phyloP scores from a whole-genome alignment of 495 filamentous ascomycete genomes.

The Annulohypoxylon nitens region DNA sequence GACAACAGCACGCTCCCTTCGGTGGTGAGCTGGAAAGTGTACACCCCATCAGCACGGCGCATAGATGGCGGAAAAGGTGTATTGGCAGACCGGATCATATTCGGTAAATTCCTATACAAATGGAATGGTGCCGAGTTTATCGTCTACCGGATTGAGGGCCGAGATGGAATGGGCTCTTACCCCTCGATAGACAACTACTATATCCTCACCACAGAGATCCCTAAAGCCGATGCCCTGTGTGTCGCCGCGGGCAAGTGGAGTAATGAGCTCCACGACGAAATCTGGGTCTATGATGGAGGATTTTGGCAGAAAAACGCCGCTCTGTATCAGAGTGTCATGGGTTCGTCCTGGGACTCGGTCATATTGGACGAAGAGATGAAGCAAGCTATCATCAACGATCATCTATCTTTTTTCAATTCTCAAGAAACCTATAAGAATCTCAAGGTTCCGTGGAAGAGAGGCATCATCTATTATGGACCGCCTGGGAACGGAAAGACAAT shows the following conservation, averaged over 20 bases:
- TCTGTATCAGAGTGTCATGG: conserved; percentile 7
- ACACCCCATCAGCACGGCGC: conserved; percentile 4
- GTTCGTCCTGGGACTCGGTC: conserved; percentile 10
- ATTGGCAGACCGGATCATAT: not conserved
- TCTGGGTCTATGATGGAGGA: conserved; percentile 4
- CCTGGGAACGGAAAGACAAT: conserved; percentile 12
- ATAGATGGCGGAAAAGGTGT: not conserved
- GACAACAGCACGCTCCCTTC: not conserved
- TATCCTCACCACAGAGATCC: not conserved
- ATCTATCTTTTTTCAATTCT: conserved; percentile 6
- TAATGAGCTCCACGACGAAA: conserved; percentile 11
- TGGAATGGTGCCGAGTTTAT: conserved; percentile 10
- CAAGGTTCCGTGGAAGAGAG: conserved; percentile 15
- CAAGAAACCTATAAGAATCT: conserved; percentile 1
- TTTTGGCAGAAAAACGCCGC: conserved; percentile 13
- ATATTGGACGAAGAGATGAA: conserved; percentile 12
- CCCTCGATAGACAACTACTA: conserved; percentile 6
- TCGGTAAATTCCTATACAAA: conserved; percentile 13
- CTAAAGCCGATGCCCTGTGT: conserved; percentile 2
- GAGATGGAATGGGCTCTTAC: not conserved
- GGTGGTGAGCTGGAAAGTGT: conserved; percentile 13
- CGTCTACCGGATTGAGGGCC: conserved; percentile 3
- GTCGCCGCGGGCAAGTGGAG: conserved; percentile 2
- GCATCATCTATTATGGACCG: conserved; percentile 13
- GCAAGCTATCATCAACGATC: conserved; percentile 6